Evolutionary conservation across 805 yeast genomes (phyloP).

Genomic region (Metschnikowia arizonensis): DNA sequence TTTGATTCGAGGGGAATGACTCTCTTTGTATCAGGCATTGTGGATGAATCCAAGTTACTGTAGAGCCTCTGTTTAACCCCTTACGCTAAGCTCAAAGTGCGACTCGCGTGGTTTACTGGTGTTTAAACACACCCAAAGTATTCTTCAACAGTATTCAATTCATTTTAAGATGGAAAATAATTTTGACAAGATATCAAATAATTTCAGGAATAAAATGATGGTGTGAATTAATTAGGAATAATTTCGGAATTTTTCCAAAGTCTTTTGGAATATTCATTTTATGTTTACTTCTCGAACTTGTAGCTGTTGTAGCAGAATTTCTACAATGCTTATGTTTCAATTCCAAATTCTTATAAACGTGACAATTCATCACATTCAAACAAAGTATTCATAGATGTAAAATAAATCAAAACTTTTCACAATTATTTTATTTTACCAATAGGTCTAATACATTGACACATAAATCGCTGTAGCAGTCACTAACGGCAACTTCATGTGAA

Average conservation of each 20-base stretch:
- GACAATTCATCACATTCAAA: background rate
- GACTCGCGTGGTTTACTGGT: slow-evolving; percentile 2
- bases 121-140: background rate
- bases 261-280: background rate
- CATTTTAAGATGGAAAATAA: background rate
- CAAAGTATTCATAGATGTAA: background rate
- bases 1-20: slow-evolving; percentile 89
- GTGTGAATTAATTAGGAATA: background rate
- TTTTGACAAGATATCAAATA: background rate
- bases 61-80: background rate
- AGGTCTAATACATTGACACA: background rate
- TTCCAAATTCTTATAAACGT: background rate
- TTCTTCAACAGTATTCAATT: background rate
- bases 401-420: too few species aligned
- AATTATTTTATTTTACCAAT: background rate
- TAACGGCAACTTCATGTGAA: background rate
- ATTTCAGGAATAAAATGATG: background rate
- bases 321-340: background rate
- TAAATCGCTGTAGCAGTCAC: background rate
- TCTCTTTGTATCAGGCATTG: slow-evolving; percentile 17
- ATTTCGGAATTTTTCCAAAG: background rate
- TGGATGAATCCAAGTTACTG: background rate
- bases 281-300: background rate
- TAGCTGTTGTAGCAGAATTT: too few species aligned
- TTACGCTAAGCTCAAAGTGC: background rate